Evolutionary conservation across 768 basidiomycete species (phyloP).

Genomic region (Agaricus sinodeliciosus): DNA sequence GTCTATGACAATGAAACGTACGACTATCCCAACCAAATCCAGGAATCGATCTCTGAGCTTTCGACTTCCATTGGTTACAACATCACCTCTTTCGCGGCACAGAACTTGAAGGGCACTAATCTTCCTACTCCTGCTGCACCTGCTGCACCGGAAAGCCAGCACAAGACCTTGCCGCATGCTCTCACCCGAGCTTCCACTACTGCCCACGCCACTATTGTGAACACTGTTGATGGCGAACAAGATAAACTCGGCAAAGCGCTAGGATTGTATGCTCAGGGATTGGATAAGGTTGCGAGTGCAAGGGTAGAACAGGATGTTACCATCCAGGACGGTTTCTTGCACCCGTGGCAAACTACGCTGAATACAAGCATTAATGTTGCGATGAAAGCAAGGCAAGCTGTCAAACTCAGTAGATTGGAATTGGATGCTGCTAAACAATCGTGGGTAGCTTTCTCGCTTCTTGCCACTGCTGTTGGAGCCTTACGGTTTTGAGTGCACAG

Average conservation of each 20-base stretch:
- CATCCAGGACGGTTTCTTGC: slow-evolving; percentile 61
- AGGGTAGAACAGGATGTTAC: slow-evolving; percentile 73
- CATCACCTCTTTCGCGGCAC: slow-evolving; percentile 79
- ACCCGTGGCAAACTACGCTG: slow-evolving; percentile 86
- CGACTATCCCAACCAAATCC: slow-evolving; percentile 86
- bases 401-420: slow-evolving; percentile 74
- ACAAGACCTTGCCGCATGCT: slow-evolving; percentile 97
- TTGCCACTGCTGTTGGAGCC: neutral
- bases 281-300: slow-evolving; percentile 77
- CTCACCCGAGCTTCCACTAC: slow-evolving; percentile 73
- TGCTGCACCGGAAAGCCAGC: slow-evolving; percentile 50
- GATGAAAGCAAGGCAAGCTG: slow-evolving; percentile 86
- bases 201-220: slow-evolving; percentile 44
- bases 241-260: slow-evolving; percentile 77
- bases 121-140: slow-evolving; percentile 65
- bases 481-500: slow-evolving; percentile 28
- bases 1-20: slow-evolving; percentile 87
- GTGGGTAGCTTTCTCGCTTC: slow-evolving; percentile 34
- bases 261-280: slow-evolving; percentile 70
- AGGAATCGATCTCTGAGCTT: slow-evolving; percentile 73
- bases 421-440: slow-evolving; percentile 87
- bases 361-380: slow-evolving; percentile 81
- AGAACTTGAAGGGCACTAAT: slow-evolving; percentile 84
- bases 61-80: slow-evolving; percentile 65
- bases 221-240: slow-evolving; percentile 28